These are phyloP conservation scores for Tetratostichococcus sp. DNA, from an alignment of 139 green algal species.

Conservation along the genomic window DNA sequence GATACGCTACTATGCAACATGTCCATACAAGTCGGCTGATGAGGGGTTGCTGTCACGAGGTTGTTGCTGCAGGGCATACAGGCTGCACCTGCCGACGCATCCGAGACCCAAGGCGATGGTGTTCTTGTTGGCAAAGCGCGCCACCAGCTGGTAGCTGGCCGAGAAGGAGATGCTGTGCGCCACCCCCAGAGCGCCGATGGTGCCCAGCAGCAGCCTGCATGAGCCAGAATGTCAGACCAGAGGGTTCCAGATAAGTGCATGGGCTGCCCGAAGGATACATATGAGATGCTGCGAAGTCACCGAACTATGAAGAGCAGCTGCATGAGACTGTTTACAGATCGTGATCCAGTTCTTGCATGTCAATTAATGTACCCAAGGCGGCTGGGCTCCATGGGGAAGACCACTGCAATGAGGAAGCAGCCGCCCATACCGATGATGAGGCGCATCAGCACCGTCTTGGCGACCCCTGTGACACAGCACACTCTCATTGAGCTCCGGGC, in stretches of 20 bases:
- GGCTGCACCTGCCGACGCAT: conserved; percentile 29
- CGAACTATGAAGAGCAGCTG: too few relatives aligned
- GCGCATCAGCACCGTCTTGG: conserved; percentile 30
- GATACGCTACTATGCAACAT: too few relatives aligned
- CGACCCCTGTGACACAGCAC: conserved; percentile 35
- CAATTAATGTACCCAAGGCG: conserved; percentile 17
- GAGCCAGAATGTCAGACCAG: too few relatives aligned
- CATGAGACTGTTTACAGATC: too few relatives aligned
- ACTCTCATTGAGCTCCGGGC: too few relatives aligned
- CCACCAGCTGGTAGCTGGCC: conserved; percentile 72
- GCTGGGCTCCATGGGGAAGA: conserved; percentile 46
- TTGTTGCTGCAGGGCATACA: too few relatives aligned
- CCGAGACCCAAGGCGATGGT: conserved; percentile 67
- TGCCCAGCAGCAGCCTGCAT: conserved; percentile 41
- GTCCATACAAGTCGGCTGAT: background rate
- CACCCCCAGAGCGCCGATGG: conserved; percentile 49
- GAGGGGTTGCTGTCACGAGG: too few relatives aligned
- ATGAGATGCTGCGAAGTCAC: too few relatives aligned
- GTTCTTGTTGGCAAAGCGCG: conserved; percentile 62
- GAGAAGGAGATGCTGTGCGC: conserved; percentile 66
- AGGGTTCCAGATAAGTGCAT: too few relatives aligned
- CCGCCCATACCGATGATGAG: conserved; percentile 39
- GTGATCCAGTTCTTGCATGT: too few relatives aligned
- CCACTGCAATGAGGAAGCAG: conserved; percentile 31
- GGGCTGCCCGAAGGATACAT: too few relatives aligned